Conservation (phyloP, 768 basidiomycete species). For the Grammothele lineata region DNA sequence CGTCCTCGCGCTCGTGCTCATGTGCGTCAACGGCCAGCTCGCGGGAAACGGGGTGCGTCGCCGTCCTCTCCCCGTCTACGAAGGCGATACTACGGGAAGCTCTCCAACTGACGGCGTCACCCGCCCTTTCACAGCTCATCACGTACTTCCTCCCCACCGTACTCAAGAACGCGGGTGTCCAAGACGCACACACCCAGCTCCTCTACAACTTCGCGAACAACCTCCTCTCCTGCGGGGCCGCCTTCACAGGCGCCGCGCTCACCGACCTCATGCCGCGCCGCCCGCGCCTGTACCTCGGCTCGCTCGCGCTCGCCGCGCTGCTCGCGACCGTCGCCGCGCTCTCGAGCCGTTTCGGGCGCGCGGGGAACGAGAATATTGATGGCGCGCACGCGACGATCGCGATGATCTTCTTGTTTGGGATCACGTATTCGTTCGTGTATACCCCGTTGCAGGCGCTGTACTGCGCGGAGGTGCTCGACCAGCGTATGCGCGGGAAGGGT, state of each 20-base stretch:
- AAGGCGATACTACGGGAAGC: too few species aligned
- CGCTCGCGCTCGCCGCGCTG: background rate
- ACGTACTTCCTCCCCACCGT: slow-evolving; percentile 11
- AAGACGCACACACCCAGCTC: background rate
- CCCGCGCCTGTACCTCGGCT: slow-evolving; percentile 1
- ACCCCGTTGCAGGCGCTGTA: slow-evolving; percentile 4
- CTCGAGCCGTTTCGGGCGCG: background rate
- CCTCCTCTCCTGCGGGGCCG: slow-evolving; percentile 8
- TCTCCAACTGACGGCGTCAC: too few species aligned
- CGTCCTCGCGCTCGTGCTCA: background rate
- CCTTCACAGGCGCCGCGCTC: slow-evolving; percentile 1
- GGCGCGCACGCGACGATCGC: slow-evolving; percentile 5
- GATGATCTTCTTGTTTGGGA: slow-evolving; percentile 2
- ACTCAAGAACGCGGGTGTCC: background rate
- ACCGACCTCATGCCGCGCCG: slow-evolving; percentile 4
- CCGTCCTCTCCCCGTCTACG: background rate
- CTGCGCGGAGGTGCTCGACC: slow-evolving; percentile 3
- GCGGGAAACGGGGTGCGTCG: slow-evolving; percentile 3
- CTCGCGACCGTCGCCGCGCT: slow-evolving; percentile 3
- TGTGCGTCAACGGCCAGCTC: slow-evolving; percentile 2
- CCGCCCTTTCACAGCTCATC: slow-evolving; percentile 3
- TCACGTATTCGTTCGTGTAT: background rate
- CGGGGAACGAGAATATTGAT: background rate
- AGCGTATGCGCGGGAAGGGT: slow-evolving; percentile 2
- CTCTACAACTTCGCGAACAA: slow-evolving; percentile 11